These are phyloP conservation scores for Chaetomium tenue DNA, from an alignment of 495 filamentous ascomycete genomes.

Conservation along the genomic window DNA sequence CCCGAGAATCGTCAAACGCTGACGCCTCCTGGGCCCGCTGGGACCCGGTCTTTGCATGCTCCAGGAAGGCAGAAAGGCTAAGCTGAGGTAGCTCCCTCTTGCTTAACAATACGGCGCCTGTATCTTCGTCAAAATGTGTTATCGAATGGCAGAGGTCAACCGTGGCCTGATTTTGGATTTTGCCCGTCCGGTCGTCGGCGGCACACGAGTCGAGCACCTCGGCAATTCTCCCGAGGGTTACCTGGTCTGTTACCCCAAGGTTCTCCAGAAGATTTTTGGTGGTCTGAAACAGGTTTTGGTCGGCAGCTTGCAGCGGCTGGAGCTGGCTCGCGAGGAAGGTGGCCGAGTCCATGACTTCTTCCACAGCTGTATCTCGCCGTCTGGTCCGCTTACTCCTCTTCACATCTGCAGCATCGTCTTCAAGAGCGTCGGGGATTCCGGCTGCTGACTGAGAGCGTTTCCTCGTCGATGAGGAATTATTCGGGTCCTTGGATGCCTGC, in stretches of 20 bases:
- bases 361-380: slow-evolving; percentile 71
- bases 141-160: slow-evolving; percentile 45
- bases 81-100: slow-evolving; percentile 44
- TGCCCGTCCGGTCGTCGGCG: slow-evolving; percentile 45
- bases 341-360: slow-evolving; percentile 66
- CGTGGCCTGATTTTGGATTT: slow-evolving; percentile 41
- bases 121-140: slow-evolving; percentile 43
- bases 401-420: slow-evolving; percentile 60
- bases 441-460: slow-evolving; percentile 67
- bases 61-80: slow-evolving; percentile 69
- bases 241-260: slow-evolving; percentile 57
- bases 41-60: slow-evolving; percentile 66
- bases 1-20: slow-evolving; percentile 55
- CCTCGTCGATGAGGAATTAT: slow-evolving; percentile 41
- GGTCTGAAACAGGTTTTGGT: slow-evolving; percentile 72
- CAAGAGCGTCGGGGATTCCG: slow-evolving; percentile 53
- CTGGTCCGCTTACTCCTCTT: slow-evolving; percentile 81
- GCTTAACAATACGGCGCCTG: slow-evolving; percentile 42
- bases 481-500: slow-evolving; percentile 32
- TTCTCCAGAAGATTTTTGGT: slow-evolving; percentile 65
- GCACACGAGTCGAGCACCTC: slow-evolving; percentile 54
- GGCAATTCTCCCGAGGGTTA: slow-evolving; percentile 50
- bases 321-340: slow-evolving; percentile 71
- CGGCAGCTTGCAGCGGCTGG: slow-evolving; percentile 64
- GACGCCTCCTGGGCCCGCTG: slow-evolving; percentile 52